phyloP scores from a whole-genome alignment of 305 asterid genomes.

The Ilex paraguariensis region DNA sequence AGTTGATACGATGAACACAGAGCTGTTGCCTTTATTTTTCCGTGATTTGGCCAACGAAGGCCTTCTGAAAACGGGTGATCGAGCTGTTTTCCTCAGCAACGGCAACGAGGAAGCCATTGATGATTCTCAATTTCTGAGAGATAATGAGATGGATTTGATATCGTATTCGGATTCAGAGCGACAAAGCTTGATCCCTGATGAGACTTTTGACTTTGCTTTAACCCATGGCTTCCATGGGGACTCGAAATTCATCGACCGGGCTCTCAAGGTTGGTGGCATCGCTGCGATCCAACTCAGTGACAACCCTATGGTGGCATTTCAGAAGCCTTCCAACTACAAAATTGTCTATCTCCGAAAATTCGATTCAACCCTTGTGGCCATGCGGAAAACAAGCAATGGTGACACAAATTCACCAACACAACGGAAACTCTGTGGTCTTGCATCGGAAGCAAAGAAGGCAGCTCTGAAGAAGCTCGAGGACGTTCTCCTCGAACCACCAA shows the following conservation, averaged over 20 bases:
- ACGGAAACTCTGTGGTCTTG: slow-evolving; percentile 8
- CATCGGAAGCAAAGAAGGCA: slow-evolving; percentile 13
- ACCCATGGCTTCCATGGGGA: slow-evolving; percentile 5
- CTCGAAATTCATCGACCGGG: slow-evolving; percentile 7
- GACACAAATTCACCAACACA: not conserved
- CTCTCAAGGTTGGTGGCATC: slow-evolving; percentile 19
- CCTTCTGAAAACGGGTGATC: slow-evolving; percentile 19
- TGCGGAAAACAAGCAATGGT: slow-evolving; percentile 13
- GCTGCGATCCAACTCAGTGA: slow-evolving; percentile 9
- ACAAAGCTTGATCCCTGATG: slow-evolving; percentile 2
- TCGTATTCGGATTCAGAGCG: slow-evolving; percentile 6
- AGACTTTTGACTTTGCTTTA: slow-evolving; percentile 19
- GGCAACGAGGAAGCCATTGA: slow-evolving; percentile 4
- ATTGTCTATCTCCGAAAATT: slow-evolving; percentile 25
- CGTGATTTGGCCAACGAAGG: slow-evolving; percentile 32
- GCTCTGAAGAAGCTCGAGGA: slow-evolving; percentile 31
- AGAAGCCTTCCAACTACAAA: slow-evolving; percentile 13
- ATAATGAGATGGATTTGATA: slow-evolving; percentile 13
- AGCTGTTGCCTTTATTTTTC: slow-evolving; percentile 7
- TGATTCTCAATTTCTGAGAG: not conserved
- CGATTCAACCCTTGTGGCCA: slow-evolving; percentile 15
- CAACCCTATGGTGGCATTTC: slow-evolving; percentile 4
- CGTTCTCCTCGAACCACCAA: slow-evolving; percentile 34
- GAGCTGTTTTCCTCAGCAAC: slow-evolving; percentile 14
- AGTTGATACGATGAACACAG: slow-evolving; percentile 5